Percentiles rank a stretch among this genome's conserved stretches.
These are phyloP conservation scores for Cutaneotrichosporon sp. DNA, from an alignment of 1,284 basidiomycete species.

Conservation along the genomic window DNA sequence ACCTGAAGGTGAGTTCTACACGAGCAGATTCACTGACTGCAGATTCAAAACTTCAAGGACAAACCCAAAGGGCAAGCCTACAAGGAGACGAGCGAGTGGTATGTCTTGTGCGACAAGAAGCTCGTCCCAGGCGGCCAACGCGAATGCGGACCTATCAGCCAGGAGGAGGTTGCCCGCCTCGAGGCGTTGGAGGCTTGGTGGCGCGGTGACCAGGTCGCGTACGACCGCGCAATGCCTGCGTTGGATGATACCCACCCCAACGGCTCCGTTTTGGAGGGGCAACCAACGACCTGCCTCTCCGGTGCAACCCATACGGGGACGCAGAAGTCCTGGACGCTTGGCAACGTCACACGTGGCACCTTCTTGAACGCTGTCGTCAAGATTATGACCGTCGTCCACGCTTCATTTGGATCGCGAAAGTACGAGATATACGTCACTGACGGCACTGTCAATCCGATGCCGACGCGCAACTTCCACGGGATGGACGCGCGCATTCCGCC, in stretches of 20 bases:
- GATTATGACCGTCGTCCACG: too few species aligned
- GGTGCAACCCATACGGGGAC: too few species aligned
- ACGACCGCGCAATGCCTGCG: too few species aligned
- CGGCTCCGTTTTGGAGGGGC: too few species aligned
- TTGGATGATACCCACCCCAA: too few species aligned
- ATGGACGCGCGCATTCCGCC: constrained; percentile 10
- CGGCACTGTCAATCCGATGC: constrained; percentile 29
- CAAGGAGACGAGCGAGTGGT: constrained; percentile 15
- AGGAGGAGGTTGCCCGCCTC: constrained; percentile 22
- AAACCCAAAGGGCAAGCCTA: constrained; percentile 37
- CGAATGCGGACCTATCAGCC: not conserved
- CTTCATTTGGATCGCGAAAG: too few species aligned
- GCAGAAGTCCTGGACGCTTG: too few species aligned
- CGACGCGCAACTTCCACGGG: constrained; percentile 35
- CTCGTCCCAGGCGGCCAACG: not conserved
- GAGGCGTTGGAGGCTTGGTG: constrained; percentile 19
- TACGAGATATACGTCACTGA: constrained; percentile 44
- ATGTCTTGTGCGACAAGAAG: not conserved
- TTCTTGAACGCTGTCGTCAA: constrained; percentile 25
- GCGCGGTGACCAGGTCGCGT: too few species aligned
- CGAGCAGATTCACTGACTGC: not conserved
- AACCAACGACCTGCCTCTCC: too few species aligned
- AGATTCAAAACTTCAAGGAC: constrained; percentile 25
- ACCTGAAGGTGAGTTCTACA: constrained; percentile 21
- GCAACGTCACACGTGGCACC: too few species aligned